These are phyloP conservation scores for Aspergillus latus DNA, from an alignment of 2,329 filamentous ascomycete species.

Conservation along the genomic window DNA sequence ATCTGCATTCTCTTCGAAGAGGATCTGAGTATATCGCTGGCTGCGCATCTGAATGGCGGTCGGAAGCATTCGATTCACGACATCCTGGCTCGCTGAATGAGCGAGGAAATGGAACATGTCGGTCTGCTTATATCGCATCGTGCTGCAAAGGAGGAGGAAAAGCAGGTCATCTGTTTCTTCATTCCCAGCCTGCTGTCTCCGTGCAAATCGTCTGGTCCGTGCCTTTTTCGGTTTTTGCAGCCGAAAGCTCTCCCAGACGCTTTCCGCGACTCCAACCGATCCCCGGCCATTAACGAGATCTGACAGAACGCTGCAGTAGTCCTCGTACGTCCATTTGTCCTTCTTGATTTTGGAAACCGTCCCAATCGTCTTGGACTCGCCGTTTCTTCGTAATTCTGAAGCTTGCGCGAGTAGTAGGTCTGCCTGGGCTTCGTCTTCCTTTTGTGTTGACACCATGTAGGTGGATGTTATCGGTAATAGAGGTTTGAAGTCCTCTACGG, in stretches of 20 bases:
- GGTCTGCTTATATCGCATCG: slow-evolving; percentile 9
- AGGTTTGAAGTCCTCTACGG: slow-evolving; percentile 2
- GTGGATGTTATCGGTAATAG: slow-evolving; percentile 3
- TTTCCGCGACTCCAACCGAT: slow-evolving; percentile 10
- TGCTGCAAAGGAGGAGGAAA: slow-evolving; percentile 6
- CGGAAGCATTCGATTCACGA: slow-evolving; percentile 9
- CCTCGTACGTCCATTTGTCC: slow-evolving; percentile 13
- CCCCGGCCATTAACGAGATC: slow-evolving; percentile 4
- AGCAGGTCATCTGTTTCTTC: slow-evolving; percentile 10
- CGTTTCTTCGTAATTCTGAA: slow-evolving; percentile 10
- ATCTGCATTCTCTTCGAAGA: slow-evolving; percentile 13
- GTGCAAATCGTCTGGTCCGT: slow-evolving; percentile 8
- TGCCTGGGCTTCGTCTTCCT: slow-evolving; percentile 7
- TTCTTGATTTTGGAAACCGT: slow-evolving; percentile 6
- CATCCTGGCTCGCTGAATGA: slow-evolving; percentile 5
- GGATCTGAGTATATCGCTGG: slow-evolving; percentile 4
- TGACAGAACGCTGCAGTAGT: slow-evolving; percentile 9
- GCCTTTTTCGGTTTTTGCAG: slow-evolving; percentile 13
- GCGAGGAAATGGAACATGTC: slow-evolving; percentile 12
- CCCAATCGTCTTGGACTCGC: slow-evolving; percentile 2
- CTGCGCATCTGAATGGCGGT: slow-evolving; percentile 11
- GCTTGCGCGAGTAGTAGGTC: slow-evolving; percentile 10
- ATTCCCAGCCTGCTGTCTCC: slow-evolving; percentile 6
- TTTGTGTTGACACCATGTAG: not conserved
- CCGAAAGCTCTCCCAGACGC: slow-evolving; percentile 11